phyloP scores from a whole-genome alignment of 768 basidiomycete genomes.

The Strobilomyces dryophilus region DNA sequence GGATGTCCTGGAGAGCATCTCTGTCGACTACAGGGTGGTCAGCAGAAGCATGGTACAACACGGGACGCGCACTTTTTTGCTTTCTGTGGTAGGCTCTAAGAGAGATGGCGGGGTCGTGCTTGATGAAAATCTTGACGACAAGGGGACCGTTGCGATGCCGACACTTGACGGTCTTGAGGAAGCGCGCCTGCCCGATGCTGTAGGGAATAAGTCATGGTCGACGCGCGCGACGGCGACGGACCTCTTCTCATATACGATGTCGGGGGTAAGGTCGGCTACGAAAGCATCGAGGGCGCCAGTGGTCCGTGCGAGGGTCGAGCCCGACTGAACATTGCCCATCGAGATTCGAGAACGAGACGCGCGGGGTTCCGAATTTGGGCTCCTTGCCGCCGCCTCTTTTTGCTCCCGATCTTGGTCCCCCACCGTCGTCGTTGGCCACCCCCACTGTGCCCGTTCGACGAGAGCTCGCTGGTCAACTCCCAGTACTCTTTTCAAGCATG shows the following conservation, averaged over 20 bases:
- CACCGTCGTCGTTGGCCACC: too few relatives aligned
- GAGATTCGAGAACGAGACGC: neutral
- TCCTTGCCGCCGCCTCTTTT: too few relatives aligned
- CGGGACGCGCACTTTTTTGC: conserved; percentile 58
- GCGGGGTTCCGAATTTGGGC: too few relatives aligned
- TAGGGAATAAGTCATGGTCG: neutral
- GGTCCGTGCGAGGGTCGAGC: conserved; percentile 47
- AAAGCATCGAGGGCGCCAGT: conserved; percentile 86
- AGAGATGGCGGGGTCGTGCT: conserved; percentile 83
- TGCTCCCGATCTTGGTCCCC: too few relatives aligned
- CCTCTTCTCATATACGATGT: conserved; percentile 92
- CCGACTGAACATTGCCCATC: conserved; percentile 76
- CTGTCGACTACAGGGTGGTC: conserved; percentile 60
- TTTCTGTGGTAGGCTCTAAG: conserved; percentile 69
- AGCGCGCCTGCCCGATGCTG: conserved; percentile 30
- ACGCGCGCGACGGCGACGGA: conserved; percentile 29
- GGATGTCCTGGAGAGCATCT: conserved; percentile 77
- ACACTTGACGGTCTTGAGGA: conserved; percentile 82
- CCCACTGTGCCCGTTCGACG: too few relatives aligned
- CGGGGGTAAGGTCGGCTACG: conserved; percentile 81
- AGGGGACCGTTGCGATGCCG: conserved; percentile 79
- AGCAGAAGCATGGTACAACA: neutral
- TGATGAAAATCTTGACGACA: conserved; percentile 93
- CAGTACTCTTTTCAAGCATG: too few relatives aligned
- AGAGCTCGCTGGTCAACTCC: too few relatives aligned